Base-by-base conservation (phyloP, 2,329 filamentous ascomycete species). In the Venturia pyrina region DNA sequence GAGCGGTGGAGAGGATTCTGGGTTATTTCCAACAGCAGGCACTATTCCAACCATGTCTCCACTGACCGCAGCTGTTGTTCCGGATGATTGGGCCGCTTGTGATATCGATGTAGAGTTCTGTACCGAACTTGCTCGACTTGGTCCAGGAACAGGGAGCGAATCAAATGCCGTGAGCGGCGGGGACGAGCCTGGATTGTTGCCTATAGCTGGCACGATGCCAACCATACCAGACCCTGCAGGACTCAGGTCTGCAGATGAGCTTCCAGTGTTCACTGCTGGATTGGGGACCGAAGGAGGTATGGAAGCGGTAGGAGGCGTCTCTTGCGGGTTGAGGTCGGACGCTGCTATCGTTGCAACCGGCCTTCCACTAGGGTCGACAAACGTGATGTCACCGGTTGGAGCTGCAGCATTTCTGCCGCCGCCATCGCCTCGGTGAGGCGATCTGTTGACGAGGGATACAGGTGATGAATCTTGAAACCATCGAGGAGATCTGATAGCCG, bases 1-100 rank as follows among this genome's bases (percentile, higher is more conserved):
- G 7, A 63, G 59, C 15, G 64, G 59, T 32, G 64, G 64, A 37
- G 41, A 50, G 6, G 56, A 44, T 28, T 40, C 64, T 1, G 64
- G 64, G 32, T 66, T 48, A 32, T 66, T 66, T 24, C 34, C 34
- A 17, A 66, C 59, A 43, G 64, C 64, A n/a, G 64, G 64, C 17
- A 66, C 64, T 6, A 63, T 62, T 24, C 64, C 64, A 32, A 66
- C 64, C 43, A 66, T 63, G n/a, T 57, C 64, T 37, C 60, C 60
- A 62, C 53, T 59, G 53, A 11, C 53, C 17, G n/a, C 53, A 59
- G 53, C 53, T 59, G 28, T 11, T 50, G 10, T 3, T 59, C 19
- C 17, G 2, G 53, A 59, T 46, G 60, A 11, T n/a, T 44, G 60
- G 17, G 37, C n/a, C 28, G 60, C 60, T 62, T 62, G 60, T 7